phyloP scores from a whole-genome alignment of 78 protist genomes.

The Bodo saltans region DNA sequence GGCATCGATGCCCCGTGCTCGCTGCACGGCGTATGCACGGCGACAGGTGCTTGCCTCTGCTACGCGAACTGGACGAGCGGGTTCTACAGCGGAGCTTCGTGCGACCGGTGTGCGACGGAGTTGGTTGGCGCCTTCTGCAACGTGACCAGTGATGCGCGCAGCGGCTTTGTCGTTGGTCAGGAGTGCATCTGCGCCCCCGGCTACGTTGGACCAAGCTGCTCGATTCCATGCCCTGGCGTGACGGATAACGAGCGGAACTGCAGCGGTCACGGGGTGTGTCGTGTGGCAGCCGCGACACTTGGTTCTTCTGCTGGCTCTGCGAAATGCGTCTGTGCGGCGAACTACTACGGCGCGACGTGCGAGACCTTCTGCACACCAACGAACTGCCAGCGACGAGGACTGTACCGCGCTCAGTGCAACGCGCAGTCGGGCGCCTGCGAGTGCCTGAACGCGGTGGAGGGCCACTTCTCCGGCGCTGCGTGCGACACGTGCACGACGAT shows the following conservation, averaged over 20 bases:
- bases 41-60: neutral
- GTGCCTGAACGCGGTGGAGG: too few relatives aligned
- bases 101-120: neutral
- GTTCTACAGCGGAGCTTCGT: neutral
- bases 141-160: too few relatives aligned
- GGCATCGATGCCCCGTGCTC: neutral
- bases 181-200: slow-evolving; percentile 19
- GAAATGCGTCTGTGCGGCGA: neutral
- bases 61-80: neutral
- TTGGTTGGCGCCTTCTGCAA: neutral
- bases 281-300: too few relatives aligned
- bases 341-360: neutral
- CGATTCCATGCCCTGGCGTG: neutral
- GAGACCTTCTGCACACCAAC: neutral
- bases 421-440: too few relatives aligned
- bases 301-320: too few relatives aligned
- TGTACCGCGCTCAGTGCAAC: too few relatives aligned
- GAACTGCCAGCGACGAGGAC: too few relatives aligned
- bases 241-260: neutral
- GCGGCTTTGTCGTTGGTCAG: too few relatives aligned
- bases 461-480: too few relatives aligned
- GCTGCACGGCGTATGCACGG: neutral
- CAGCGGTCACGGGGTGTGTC: neutral
- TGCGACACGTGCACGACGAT: too few relatives aligned
- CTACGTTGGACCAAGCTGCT: neutral